Base-by-base conservation (phyloP, 2,329 filamentous ascomycete genomes). In the Rhexocercosporidium sp. region DNA sequence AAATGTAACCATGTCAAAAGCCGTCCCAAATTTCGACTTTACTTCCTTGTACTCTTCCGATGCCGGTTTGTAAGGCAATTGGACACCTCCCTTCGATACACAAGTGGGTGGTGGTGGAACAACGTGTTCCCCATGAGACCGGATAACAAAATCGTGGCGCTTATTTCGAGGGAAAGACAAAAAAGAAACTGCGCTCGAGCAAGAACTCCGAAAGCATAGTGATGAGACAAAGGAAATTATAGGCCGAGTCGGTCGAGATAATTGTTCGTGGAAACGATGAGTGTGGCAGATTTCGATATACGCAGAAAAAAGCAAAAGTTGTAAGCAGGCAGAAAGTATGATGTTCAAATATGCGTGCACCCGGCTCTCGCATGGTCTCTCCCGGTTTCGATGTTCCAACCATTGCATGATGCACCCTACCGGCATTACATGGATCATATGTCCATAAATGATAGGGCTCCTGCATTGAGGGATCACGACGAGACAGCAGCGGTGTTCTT, bases 401-500 rank as follows among this genome's bases (percentile, higher is more conserved):
- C 31, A 14, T 14, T n/a, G 31, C 22, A 37, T 47, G 27, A 18
- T 37, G 59, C 44, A 51, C 14, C 59, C 44, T 51, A 37, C 27
- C 27, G 41, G 8, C 7, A 49, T 49, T 20, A 29, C 34, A 44
- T 53, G 46, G 34, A 49, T 61, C 49, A 59, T 39, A 57, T 53
- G 59, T 59, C 31, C n/a, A 54, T 41, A 29, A 31, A 41, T 44
- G 20, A 14, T 34, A 37, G 41, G 46, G 39, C 25, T 60, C 47
- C 25, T 44, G 31, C n/a, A 56, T 53, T 22, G 56, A 34, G 53
- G 29, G 59, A 66, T 72, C 49, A 73, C 56, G 66, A 59, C 18
- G 66, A 66, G 44, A 71, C 67, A 41, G 65, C 51, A 12, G 70
- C 62, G 7, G 67, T 57, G 47, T 66, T 72, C 27, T 69, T 72